Percentiles rank a stretch among this genome's conserved stretches.
phyloP scores from a whole-genome alignment of 2,329 filamentous ascomycete species.

The Beauveria bassiana region DNA sequence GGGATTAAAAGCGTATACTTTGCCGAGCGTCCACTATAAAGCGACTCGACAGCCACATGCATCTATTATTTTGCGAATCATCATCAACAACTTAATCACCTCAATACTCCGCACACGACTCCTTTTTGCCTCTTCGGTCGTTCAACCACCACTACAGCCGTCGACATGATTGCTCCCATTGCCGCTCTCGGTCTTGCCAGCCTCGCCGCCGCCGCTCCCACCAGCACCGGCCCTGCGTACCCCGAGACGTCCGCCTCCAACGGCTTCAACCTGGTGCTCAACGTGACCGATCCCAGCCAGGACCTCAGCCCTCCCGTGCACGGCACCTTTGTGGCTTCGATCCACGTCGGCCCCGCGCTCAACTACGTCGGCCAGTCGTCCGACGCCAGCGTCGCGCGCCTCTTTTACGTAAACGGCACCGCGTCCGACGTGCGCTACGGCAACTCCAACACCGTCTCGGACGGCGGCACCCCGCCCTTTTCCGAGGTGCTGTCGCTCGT shows the following conservation, averaged over 20 bases:
- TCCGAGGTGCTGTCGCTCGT: conserved; percentile 29
- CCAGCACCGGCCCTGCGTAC: conserved; percentile 8
- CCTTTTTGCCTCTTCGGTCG: background rate
- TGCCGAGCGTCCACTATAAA: background rate
- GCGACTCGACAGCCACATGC: background rate
- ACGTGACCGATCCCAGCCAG: conserved; percentile 32
- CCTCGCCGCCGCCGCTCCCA: conserved; percentile 17
- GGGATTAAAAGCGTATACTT: background rate
- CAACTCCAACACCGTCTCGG: conserved; percentile 30
- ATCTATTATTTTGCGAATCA: background rate
- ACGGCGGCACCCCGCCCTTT: conserved; percentile 31
- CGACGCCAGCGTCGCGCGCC: conserved; percentile 16
- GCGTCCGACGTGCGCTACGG: conserved; percentile 24
- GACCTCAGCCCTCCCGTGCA: conserved; percentile 36
- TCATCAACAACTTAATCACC: background rate
- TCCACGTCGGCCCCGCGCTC: conserved; percentile 35
- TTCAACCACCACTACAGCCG: background rate
- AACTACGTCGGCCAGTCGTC: conserved; percentile 29
- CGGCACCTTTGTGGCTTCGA: conserved; percentile 29
- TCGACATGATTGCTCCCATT: conserved; percentile 3
- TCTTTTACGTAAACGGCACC: conserved; percentile 46
- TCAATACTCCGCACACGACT: background rate
- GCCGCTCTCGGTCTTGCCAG: conserved; percentile 9
- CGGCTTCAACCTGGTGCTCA: conserved; percentile 36
- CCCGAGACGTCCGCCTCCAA: conserved; percentile 16